phyloP scores from a whole-genome alignment of 1,284 basidiomycete genomes.

The Apiotrichum siamense region DNA sequence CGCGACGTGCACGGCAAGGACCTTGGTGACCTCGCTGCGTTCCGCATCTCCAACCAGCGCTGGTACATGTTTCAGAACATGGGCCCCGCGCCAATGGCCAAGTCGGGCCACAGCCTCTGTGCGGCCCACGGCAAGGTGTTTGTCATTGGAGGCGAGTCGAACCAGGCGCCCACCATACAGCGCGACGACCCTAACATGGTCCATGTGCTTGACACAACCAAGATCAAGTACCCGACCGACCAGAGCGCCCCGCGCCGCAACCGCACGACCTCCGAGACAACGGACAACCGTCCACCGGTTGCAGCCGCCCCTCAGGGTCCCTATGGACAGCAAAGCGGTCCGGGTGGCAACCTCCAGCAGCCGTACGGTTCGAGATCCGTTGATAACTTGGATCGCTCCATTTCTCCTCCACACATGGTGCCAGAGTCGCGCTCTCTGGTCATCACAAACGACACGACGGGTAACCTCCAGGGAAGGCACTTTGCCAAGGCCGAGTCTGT shows the following conservation, averaged over 20 bases:
- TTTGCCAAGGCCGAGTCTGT: conserved; percentile 17
- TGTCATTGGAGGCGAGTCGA: conserved; percentile 88
- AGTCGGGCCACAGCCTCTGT: conserved; percentile 94
- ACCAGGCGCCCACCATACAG: conserved; percentile 48
- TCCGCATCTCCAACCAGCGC: conserved; percentile 72
- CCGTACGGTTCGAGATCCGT: conserved; percentile 21
- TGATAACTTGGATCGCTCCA: conserved; percentile 29
- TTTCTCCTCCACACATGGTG: conserved; percentile 22
- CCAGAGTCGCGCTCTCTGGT: conserved; percentile 18
- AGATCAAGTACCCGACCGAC: conserved; percentile 84
- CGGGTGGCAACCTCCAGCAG: background rate
- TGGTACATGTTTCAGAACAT: conserved; percentile 99
- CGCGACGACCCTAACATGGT: conserved; percentile 76
- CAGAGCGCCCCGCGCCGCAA: conserved; percentile 17
- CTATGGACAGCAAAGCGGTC: background rate
- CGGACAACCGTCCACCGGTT: conserved; percentile 6
- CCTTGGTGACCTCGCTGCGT: conserved; percentile 87
- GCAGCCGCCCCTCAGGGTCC: background rate
- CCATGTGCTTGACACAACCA: conserved; percentile 85
- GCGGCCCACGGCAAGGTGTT: conserved; percentile 80
- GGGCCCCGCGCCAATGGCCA: conserved; percentile 85
- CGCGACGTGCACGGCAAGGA: conserved; percentile 96
- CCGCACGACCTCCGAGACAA: conserved; percentile 18
- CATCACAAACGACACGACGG: conserved; percentile 16
- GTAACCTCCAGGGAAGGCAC: background rate